Conservation (phyloP, 257 asterid genomes). For the Capsicum rhomboideum region DNA sequence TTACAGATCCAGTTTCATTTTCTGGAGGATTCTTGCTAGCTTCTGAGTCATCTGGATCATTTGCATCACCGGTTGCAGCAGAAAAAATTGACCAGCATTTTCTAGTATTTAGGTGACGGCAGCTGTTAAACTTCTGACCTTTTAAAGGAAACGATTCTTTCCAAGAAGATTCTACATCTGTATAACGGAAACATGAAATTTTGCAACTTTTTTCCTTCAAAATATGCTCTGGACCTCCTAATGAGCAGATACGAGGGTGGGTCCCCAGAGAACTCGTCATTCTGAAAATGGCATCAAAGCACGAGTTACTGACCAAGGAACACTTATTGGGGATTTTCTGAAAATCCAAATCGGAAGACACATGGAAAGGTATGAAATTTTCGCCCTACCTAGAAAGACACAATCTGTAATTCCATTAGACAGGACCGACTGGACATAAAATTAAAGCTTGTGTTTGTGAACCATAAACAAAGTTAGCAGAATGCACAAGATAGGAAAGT, state of each 20-base stretch:
- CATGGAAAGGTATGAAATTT: background rate
- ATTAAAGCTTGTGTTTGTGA: background rate
- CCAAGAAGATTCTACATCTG: constrained; percentile 24
- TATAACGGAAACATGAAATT: constrained; percentile 27
- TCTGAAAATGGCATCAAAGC: background rate
- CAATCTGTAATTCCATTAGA: background rate
- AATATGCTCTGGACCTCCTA: constrained; percentile 21
- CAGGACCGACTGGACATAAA: background rate
- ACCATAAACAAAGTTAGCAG: background rate
- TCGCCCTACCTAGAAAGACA: background rate
- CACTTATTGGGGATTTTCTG: background rate
- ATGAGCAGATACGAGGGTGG: constrained; percentile 39
- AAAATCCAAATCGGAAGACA: background rate
- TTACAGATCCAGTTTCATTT: constrained; percentile 40
- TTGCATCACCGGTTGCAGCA: constrained; percentile 32
- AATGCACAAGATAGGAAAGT: background rate
- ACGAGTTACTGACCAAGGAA: background rate
- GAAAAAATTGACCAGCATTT: constrained; percentile 34
- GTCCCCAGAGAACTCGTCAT: constrained; percentile 58
- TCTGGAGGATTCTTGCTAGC: constrained; percentile 26
- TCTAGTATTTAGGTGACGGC: constrained; percentile 11
- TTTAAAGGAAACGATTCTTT: constrained; percentile 14
- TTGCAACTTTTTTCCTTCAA: constrained; percentile 23
- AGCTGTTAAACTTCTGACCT: constrained; percentile 9
- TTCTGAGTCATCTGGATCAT: constrained; percentile 32